These are phyloP conservation scores for Acrodontium crateriforme DNA, from an alignment of 2,329 filamentous ascomycete species.

Conservation along the genomic window DNA sequence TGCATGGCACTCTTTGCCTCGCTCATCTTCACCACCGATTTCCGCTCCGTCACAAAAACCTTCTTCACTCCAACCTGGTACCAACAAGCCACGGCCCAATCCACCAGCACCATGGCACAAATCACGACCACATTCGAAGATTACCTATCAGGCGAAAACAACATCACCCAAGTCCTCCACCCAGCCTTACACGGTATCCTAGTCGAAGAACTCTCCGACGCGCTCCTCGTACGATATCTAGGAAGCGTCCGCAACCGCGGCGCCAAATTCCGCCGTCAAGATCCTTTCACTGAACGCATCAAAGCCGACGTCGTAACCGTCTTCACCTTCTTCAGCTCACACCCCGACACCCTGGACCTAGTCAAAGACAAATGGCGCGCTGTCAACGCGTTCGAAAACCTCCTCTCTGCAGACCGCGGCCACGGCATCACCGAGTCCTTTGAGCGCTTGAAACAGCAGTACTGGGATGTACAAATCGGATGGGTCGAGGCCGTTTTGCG, in stretches of 20 bases:
- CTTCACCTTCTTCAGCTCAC: conserved; percentile 72
- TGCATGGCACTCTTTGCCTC: conserved; percentile 78
- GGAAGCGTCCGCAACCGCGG: conserved; percentile 74
- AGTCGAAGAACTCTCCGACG: conserved; percentile 83
- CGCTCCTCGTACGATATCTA: conserved; percentile 77
- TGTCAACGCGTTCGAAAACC: conserved; percentile 66
- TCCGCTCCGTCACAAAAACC: conserved; percentile 65
- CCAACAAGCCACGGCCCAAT: conserved; percentile 12
- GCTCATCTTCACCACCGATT: conserved; percentile 83
- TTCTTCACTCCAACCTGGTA: conserved; percentile 95
- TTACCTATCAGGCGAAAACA: conserved; percentile 52
- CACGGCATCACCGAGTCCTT: conserved; percentile 63
- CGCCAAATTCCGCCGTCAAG: conserved; percentile 72
- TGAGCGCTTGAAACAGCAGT: conserved; percentile 65
- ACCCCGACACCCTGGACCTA: conserved; percentile 54
- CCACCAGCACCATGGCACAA: conserved; percentile 72
- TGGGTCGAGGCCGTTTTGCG: conserved; percentile 92
- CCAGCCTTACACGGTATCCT: conserved; percentile 81
- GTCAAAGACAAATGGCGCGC: conserved; percentile 91
- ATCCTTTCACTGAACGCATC: conserved; percentile 86
- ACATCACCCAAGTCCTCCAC: conserved; percentile 75
- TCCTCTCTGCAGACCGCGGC: conserved; percentile 64
- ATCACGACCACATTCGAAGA: conserved; percentile 93
- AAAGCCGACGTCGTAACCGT: conserved; percentile 83
- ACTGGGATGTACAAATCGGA: conserved; percentile 87